Conservation (phyloP, 768 basidiomycete species). For the Exidia glandulosa region DNA sequence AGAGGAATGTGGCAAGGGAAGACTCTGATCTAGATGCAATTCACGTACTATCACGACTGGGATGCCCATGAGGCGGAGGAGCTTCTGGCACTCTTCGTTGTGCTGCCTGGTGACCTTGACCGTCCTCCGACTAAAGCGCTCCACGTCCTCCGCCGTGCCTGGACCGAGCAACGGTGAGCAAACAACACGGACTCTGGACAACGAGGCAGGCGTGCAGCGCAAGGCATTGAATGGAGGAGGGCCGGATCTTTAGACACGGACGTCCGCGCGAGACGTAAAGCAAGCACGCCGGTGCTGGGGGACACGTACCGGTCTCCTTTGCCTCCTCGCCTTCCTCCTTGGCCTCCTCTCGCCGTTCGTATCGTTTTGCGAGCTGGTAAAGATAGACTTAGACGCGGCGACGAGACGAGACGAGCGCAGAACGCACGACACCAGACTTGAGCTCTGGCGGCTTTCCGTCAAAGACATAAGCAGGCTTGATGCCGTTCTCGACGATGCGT, state of each 20-base stretch:
- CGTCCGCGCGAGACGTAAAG: neutral
- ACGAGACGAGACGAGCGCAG: neutral
- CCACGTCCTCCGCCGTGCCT: conserved; percentile 87
- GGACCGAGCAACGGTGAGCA: no score
- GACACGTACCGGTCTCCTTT: conserved; percentile 72
- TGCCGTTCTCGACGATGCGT: conserved; percentile 95
- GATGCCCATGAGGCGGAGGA: conserved; percentile 92
- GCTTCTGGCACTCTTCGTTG: conserved; percentile 84
- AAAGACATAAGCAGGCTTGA: conserved; percentile 96
- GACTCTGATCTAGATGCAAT: no score
- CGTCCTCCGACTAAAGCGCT: conserved; percentile 77
- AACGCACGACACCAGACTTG: conserved; percentile 89
- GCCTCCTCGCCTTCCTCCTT: conserved; percentile 94
- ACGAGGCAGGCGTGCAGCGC: neutral
- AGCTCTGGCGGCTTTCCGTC: conserved; percentile 97
- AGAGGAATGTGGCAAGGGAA: no score
- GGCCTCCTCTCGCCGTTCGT: conserved; percentile 80
- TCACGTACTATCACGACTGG: conserved; percentile 77
- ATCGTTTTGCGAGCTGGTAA: conserved; percentile 86
- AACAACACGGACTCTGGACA: neutral
- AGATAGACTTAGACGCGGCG: neutral
- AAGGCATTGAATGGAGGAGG: neutral
- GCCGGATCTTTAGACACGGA: neutral
- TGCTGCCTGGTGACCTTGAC: conserved; percentile 94
- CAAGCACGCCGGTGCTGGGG: no score